phyloP scores from a whole-genome alignment of 2,329 filamentous ascomycete species.

The Penicillium hordei region DNA sequence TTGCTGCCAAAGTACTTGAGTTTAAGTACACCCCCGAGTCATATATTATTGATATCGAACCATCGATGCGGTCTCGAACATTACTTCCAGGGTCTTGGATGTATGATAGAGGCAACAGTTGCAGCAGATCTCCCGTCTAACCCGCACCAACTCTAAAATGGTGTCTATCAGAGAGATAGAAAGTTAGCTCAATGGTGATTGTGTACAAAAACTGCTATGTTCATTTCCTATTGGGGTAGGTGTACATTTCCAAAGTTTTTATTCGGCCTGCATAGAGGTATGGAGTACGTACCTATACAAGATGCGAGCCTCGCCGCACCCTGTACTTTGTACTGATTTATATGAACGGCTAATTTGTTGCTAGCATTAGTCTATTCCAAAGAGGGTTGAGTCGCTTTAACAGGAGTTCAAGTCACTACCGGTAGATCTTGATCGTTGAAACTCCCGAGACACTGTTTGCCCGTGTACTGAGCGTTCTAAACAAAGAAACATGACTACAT shows the following conservation, averaged over 20 bases:
- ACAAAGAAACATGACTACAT: neutral
- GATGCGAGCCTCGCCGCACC: constrained; percentile 1
- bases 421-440: neutral
- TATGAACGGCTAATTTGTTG: too few relatives aligned
- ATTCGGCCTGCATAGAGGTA: constrained; percentile 13
- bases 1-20: neutral
- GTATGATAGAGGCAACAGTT: neutral
- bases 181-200: neutral
- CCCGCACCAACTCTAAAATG: neutral
- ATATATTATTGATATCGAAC: neutral
- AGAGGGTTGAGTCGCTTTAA: neutral
- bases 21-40: neutral
- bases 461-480: neutral
- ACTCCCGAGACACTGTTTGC: neutral
- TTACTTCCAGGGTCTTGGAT: neutral
- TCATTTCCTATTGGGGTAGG: neutral
- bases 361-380: neutral
- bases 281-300: constrained; percentile 6
- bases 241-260: constrained; percentile 3
- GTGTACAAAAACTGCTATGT: neutral
- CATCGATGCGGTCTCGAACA: neutral
- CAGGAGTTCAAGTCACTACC: neutral
- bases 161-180: neutral
- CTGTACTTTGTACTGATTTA: neutral
- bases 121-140: neutral